Evolutionary conservation across 179 eudicot species (phyloP), one percentile per base, ranked within the genome.

Genomic region (Heliamphora pulchella): DNA sequence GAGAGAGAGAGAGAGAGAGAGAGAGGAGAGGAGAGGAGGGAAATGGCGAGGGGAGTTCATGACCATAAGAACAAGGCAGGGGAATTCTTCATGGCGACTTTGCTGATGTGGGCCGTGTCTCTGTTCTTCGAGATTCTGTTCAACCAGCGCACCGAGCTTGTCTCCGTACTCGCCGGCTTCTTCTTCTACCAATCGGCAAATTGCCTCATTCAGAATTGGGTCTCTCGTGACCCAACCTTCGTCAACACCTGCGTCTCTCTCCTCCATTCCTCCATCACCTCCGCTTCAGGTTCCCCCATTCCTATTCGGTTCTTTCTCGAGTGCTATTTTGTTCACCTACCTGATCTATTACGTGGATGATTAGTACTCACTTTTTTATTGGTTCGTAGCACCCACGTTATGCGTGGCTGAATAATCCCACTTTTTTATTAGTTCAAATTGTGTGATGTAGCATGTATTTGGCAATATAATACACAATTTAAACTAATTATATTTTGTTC

Each of bases 231-330:
- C 67, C 89, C 97, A 55, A 84, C 91, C 55, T 83, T 86, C 58
- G 91, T 93, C 80, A 93, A 93, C 78, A 94, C 97, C 20, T 84
- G 85, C 65, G 93, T 92, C 63, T 93, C 97, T 83, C 97, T 95
- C 51, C 87, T 91, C 53, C 97, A 93, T 81, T 93, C 98, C 61
- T 87, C 89, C 70, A 79, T 91, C 57, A 84, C 92, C 82, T 94
- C 98, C 81, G 85, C 87, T 74, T 85, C 90, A 70, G 97, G 98
- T 94, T 14, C 46, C 63, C 48, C 20, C 51, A 47, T 15, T 7
- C 54, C 46, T 46, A 4, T 11, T 78, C 43, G 44, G 14, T 46
- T 48, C 44, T 59, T 79, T 18, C 62, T 58, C 5, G 3, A 11
- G 8, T 20, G 11, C 31, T 31, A 31, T 31, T 31, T 31, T 31